phyloP scores from a whole-genome alignment of 2,329 filamentous ascomycete genomes.

The Fusarium sp. region DNA sequence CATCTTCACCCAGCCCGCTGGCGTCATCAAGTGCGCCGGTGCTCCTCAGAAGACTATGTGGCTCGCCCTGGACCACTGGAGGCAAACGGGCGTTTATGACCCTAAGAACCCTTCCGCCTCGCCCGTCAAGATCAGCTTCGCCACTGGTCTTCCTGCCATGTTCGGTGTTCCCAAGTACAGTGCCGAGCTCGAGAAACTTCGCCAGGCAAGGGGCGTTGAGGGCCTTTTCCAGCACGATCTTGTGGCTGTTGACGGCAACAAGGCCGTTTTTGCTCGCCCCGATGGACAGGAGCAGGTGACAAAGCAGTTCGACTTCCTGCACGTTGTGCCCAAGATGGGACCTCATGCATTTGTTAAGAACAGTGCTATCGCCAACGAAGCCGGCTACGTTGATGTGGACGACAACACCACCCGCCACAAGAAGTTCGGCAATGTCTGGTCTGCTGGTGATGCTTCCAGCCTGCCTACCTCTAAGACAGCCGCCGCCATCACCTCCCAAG shows the following conservation, averaged over 20 bases:
- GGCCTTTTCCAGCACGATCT: conserved; percentile 73
- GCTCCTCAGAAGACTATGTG: conserved; percentile 76
- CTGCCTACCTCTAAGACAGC: conserved; percentile 72
- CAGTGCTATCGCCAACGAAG: conserved; percentile 68
- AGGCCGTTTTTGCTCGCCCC: conserved; percentile 64
- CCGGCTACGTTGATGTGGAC: conserved; percentile 72
- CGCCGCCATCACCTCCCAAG: conserved; percentile 67
- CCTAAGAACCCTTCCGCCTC: conserved; percentile 57
- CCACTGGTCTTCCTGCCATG: conserved; percentile 70
- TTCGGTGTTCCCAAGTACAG: conserved; percentile 75
- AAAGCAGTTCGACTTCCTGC: conserved; percentile 68
- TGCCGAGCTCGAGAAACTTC: conserved; percentile 67
- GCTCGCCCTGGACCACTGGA: conserved; percentile 74
- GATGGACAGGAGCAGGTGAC: conserved; percentile 62
- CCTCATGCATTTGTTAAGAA: conserved; percentile 69
- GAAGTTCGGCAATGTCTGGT: conserved; percentile 72
- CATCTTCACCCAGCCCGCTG: conserved; percentile 73
- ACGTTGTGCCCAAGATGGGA: conserved; percentile 73
- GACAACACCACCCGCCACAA: conserved; percentile 67
- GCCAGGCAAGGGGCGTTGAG: conserved; percentile 69
- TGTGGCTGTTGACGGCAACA: conserved; percentile 67
- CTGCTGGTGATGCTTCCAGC: conserved; percentile 71
- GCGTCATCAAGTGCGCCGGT: conserved; percentile 73
- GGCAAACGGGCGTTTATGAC: conserved; percentile 66
- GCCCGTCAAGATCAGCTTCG: conserved; percentile 68